phyloP scores from a whole-genome alignment of 768 basidiomycete genomes.

The Peribolospora kevripleyi region DNA sequence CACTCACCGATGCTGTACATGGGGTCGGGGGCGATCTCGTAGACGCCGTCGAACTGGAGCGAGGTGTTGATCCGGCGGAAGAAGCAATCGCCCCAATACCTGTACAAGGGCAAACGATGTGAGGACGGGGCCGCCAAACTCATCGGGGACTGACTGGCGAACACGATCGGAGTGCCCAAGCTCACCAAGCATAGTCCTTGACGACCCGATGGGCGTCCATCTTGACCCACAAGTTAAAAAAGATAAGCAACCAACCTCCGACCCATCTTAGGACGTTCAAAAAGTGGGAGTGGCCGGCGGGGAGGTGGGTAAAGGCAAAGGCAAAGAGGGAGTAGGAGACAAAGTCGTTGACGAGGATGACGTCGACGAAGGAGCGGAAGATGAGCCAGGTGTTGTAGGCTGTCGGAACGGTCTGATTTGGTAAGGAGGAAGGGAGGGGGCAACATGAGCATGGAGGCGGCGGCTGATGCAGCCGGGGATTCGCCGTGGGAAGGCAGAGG shows the following conservation, averaged over 20 bases:
- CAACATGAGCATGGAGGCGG: background rate
- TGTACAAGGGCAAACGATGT: background rate
- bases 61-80: slow-evolving; percentile 20
- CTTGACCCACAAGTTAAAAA: slow-evolving; percentile 96
- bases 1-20: slow-evolving; percentile 62
- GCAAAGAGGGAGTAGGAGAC: slow-evolving; percentile 85
- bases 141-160: slow-evolving; percentile 26
- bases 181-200: slow-evolving; percentile 85
- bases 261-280: slow-evolving; percentile 76
- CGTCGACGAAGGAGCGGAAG: slow-evolving; percentile 84
- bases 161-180: slow-evolving; percentile 61
- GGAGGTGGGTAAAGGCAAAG: slow-evolving; percentile 49
- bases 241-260: slow-evolving; percentile 58
- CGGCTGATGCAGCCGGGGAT: background rate
- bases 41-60: slow-evolving; percentile 91
- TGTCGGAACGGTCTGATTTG: slow-evolving; percentile 46
- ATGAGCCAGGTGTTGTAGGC: slow-evolving; percentile 95
- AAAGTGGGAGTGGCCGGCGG: slow-evolving; percentile 42
- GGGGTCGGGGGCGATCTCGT: slow-evolving; percentile 53
- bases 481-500: background rate
- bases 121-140: too few relatives aligned
- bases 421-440: background rate
- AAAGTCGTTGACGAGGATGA: slow-evolving; percentile 91
- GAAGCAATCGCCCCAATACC: slow-evolving; percentile 15
- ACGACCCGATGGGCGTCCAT: slow-evolving; percentile 92